Conservation (phyloP, 805 yeast species). For the Phaffomyces opuntiae region DNA sequence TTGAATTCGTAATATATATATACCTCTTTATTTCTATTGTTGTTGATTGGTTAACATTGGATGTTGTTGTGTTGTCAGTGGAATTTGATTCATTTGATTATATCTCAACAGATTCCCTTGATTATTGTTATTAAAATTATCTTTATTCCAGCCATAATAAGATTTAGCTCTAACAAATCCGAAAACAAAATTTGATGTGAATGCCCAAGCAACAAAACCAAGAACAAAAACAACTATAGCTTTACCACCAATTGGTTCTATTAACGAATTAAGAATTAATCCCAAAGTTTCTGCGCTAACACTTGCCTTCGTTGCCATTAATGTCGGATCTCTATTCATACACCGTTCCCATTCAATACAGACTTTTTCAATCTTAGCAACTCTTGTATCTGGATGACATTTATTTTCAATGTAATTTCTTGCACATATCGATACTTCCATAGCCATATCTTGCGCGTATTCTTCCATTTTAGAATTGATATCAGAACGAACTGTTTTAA, state of each 20-base stretch:
- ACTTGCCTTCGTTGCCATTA: constrained; percentile 42
- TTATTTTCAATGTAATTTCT: constrained; percentile 45
- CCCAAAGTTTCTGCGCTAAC: constrained; percentile 61
- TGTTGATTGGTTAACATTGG: not conserved
- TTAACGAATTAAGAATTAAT: constrained; percentile 48
- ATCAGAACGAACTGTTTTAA: constrained; percentile 48
- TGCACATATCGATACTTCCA: constrained; percentile 50
- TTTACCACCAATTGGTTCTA: constrained; percentile 63
- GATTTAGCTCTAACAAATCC: constrained; percentile 56
- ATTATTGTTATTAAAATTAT: not conserved
- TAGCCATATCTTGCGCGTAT: constrained; percentile 35
- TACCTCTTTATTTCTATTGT: too few species aligned
- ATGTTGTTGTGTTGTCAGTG: not conserved
- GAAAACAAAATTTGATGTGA: constrained; percentile 55
- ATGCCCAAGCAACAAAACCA: constrained; percentile 37
- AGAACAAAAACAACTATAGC: constrained; percentile 40
- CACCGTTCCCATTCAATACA: constrained; percentile 63
- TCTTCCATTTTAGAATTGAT: constrained; percentile 43
- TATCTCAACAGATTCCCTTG: not conserved
- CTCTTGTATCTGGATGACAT: constrained; percentile 48
- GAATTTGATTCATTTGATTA: not conserved
- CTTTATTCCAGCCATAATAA: constrained; percentile 29
- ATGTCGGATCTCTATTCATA: constrained; percentile 46
- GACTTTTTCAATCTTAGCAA: constrained; percentile 49
- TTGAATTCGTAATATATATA: too few species aligned